These are phyloP conservation scores for Pseudopyricularia cyperi DNA, from an alignment of 2,329 filamentous ascomycete species.

Conservation along the genomic window DNA sequence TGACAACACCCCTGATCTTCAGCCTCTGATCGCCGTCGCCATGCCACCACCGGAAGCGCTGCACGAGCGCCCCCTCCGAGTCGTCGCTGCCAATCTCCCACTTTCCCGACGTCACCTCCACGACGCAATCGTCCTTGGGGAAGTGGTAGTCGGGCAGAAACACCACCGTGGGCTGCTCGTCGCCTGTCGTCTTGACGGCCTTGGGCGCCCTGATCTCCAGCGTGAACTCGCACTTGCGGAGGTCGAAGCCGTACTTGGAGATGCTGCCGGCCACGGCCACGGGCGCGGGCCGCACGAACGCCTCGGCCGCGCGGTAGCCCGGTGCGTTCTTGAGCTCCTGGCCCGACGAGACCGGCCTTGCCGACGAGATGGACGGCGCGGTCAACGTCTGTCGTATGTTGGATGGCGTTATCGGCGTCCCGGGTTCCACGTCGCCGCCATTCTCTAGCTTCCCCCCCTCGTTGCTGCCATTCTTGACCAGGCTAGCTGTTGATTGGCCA, in stretches of 20 bases:
- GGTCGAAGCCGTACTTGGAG: slow-evolving; percentile 64
- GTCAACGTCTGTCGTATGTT: slow-evolving; percentile 66
- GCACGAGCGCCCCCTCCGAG: slow-evolving; percentile 53
- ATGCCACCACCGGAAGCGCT: slow-evolving; percentile 88
- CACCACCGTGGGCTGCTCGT: slow-evolving; percentile 55
- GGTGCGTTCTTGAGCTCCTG: slow-evolving; percentile 48
- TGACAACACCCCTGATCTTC: slow-evolving; percentile 60
- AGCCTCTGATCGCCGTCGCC: slow-evolving; percentile 71
- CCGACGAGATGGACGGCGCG: slow-evolving; percentile 51
- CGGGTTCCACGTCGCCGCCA: slow-evolving; percentile 34
- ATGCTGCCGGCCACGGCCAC: slow-evolving; percentile 63
- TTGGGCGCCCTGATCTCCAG: slow-evolving; percentile 53
- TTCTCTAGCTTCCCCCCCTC: slow-evolving; percentile 4
- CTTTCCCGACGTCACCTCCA: slow-evolving; percentile 73
- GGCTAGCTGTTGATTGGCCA: slow-evolving; percentile 33
- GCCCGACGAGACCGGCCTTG: slow-evolving; percentile 25
- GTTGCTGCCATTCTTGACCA: slow-evolving; percentile 16
- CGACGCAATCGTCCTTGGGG: slow-evolving; percentile 55
- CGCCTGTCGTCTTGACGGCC: slow-evolving; percentile 18
- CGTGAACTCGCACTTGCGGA: slow-evolving; percentile 65
- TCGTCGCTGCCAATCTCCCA: slow-evolving; percentile 75
- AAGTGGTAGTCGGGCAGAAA: slow-evolving; percentile 91
- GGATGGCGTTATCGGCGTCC: slow-evolving; percentile 52
- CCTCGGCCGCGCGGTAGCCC: slow-evolving; percentile 82
- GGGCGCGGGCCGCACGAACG: slow-evolving; percentile 78